These are phyloP conservation scores for Auricularia heimuer DNA, from an alignment of 768 basidiomycete species.

Conservation along the genomic window DNA sequence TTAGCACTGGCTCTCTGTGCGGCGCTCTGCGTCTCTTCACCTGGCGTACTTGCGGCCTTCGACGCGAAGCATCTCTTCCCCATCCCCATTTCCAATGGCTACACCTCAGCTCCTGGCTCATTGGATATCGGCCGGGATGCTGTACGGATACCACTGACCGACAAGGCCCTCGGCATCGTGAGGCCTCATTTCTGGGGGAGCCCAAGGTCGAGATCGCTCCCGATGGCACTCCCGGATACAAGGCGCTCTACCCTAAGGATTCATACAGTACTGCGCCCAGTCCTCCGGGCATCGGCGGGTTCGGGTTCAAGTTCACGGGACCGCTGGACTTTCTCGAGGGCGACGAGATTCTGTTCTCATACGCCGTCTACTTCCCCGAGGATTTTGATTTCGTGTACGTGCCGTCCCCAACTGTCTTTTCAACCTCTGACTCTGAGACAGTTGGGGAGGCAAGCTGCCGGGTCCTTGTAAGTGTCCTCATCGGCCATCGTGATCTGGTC, in stretches of 20 bases:
- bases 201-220: slow-evolving; percentile 21
- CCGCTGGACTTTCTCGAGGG: slow-evolving; percentile 14
- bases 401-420: background rate
- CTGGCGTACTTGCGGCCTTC: background rate
- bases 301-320: slow-evolving; percentile 60
- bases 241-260: slow-evolving; percentile 44
- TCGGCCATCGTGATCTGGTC: too few relatives aligned
- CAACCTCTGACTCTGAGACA: slow-evolving; percentile 5
- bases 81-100: background rate
- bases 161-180: background rate
- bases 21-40: background rate
- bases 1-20: background rate
- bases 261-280: slow-evolving; percentile 40
- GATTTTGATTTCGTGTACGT: slow-evolving; percentile 41
- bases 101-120: background rate
- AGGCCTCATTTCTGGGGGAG: background rate
- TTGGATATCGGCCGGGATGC: background rate
- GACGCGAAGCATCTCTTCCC: background rate
- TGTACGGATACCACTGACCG: background rate
- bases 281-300: slow-evolving; percentile 38
- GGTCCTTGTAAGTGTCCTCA: slow-evolving; percentile 22
- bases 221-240: slow-evolving; percentile 39
- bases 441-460: slow-evolving; percentile 62
- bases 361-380: slow-evolving; percentile 50
- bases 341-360: slow-evolving; percentile 44